These are phyloP conservation scores for Suhomyces kilbournensis DNA, from an alignment of 805 yeast genomes.

Conservation along the genomic window DNA sequence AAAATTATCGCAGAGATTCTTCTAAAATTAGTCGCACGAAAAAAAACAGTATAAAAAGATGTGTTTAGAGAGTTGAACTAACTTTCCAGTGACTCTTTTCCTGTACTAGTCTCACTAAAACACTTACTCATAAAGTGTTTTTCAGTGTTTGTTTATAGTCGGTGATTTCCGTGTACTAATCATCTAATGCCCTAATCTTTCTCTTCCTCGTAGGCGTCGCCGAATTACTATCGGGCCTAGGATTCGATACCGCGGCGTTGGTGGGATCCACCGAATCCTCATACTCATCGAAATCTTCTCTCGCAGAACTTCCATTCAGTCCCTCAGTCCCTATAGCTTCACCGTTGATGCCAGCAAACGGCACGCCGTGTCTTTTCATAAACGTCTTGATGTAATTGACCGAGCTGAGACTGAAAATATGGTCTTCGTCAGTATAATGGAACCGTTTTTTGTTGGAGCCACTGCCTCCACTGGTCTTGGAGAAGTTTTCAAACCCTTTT, in stretches of 20 bases:
- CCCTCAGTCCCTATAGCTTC: neutral
- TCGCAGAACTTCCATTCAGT: conserved; percentile 6
- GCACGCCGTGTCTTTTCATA: conserved; percentile 45
- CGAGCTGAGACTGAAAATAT: conserved; percentile 76
- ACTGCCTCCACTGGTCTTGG: conserved; percentile 40
- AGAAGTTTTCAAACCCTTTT: conserved; percentile 85
- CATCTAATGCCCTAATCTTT: conserved; percentile 25
- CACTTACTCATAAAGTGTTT: too few species aligned
- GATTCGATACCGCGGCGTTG: conserved; percentile 2
- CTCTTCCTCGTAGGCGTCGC: conserved; percentile 26
- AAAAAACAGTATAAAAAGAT: too few species aligned
- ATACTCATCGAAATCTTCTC: conserved; percentile 37
- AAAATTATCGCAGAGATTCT: too few species aligned
- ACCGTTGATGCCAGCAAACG: conserved; percentile 15
- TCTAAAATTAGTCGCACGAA: too few species aligned
- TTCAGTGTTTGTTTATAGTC: too few species aligned
- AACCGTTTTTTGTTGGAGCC: conserved; percentile 46
- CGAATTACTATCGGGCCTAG: neutral
- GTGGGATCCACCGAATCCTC: conserved; percentile 35
- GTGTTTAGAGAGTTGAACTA: too few species aligned
- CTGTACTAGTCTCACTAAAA: too few species aligned
- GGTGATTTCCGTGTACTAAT: conserved; percentile 8
- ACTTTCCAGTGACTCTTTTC: too few species aligned
- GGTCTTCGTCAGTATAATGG: conserved; percentile 66
- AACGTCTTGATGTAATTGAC: conserved; percentile 61